Evolutionary conservation across 2,329 filamentous ascomycete species (phyloP), one percentile per base, ranked within the genome.

Genomic region (Pezicula rhizophila): DNA sequence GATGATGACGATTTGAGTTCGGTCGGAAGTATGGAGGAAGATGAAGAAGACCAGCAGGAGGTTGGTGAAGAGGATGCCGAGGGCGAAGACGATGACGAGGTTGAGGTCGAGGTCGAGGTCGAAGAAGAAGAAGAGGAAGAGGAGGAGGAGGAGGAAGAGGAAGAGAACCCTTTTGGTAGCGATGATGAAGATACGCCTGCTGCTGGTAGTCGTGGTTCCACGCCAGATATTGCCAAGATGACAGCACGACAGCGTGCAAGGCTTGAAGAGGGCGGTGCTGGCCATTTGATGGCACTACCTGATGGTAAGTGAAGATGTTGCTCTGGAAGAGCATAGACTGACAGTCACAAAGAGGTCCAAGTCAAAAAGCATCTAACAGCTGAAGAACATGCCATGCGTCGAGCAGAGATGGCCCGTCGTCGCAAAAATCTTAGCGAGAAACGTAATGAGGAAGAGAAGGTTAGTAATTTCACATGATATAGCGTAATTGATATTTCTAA

Each of bases 381-480:
- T 0, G 85, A 87, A 62, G 85, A 89, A 60, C 81, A 85, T 61
- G 81, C 81, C 42, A 86, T 87, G 79, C 77, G 85, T 43, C 74
- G 85, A 48, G 80, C 82, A 7, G 85, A 89, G 64, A 88, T 88
- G 84, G 85, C 85, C 8, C 72, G 85, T 48, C 75, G 85, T 46
- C 72, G 85, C 52, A 88, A 88, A 69, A 87, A 88, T 55, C 71
- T 88, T 28, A 85, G 80, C 50, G 85, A 88, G 67, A 87, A 87
- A 69, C 77, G 84, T n/a, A 85, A 87, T 48, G 84, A 88, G 60
- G 85, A 89, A 68, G 85, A 88, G 65, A 89, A 88, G 75, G 80
- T 83, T 62, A 25, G 63, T 54, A 46, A 44, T 46, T 47, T 25
- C 17, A 31, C 28, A 10, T 10, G 3, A 12, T 10, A 12, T 12